A percentile compares a stretch with the other conserved stretches of the same genome.
Conservation (phyloP, 768 basidiomycete genomes). For the Naganishia vaughanmartiniae region DNA sequence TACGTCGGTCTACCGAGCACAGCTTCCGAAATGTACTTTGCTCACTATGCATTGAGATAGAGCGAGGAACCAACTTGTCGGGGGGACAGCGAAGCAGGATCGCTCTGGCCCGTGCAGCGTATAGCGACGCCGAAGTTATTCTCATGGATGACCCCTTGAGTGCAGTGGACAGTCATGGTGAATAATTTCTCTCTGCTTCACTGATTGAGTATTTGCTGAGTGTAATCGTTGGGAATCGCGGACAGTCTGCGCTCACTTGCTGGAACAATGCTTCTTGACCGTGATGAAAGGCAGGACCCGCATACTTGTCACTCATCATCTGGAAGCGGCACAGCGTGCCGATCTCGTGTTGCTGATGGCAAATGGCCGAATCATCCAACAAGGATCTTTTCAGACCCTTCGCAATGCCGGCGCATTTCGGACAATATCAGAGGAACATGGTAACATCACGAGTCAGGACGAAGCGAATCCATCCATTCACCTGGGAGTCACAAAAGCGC, state of each 20-base stretch:
- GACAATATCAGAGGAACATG: constrained; percentile 51
- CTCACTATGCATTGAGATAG: constrained; percentile 64
- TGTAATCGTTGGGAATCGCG: not conserved
- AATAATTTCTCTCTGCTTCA: not conserved
- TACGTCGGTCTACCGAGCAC: not conserved
- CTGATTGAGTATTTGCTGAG: not conserved
- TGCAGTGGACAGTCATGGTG: constrained; percentile 43
- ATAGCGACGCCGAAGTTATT: constrained; percentile 39
- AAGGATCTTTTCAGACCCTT: constrained; percentile 59
- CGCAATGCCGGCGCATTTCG: constrained; percentile 36
- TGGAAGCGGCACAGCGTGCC: constrained; percentile 44
- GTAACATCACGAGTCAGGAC: constrained; percentile 29
- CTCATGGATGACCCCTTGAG: constrained; percentile 47
- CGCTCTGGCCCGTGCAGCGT: constrained; percentile 44
- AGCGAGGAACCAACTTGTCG: constrained; percentile 61
- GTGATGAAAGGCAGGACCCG: constrained; percentile 59
- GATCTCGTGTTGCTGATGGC: constrained; percentile 49
- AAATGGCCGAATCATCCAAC: constrained; percentile 57
- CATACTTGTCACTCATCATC: constrained; percentile 58
- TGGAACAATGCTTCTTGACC: constrained; percentile 61
- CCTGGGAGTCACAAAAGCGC: not conserved
- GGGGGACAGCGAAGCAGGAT: constrained; percentile 49
- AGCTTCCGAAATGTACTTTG: not conserved
- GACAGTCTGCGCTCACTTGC: constrained; percentile 60
- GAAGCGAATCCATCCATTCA: not conserved